phyloP scores from a whole-genome alignment of 495 filamentous ascomycete genomes.

The Trichocladium antarcticum region DNA sequence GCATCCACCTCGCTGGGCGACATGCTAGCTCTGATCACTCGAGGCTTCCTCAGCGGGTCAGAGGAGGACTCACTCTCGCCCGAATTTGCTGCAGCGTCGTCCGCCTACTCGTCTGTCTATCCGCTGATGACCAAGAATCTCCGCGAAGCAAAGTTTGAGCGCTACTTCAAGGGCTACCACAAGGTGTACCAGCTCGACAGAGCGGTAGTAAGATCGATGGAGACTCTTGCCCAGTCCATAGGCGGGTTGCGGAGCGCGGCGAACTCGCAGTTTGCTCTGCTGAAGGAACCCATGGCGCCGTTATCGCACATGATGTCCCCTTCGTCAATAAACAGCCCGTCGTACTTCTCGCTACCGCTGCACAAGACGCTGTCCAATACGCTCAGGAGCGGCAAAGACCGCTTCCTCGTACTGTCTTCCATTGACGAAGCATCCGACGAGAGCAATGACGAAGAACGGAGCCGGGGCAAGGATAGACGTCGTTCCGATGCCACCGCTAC shows the following conservation, averaged over 20 bases:
- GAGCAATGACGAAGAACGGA: slow-evolving; percentile 38
- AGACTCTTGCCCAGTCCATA: slow-evolving; percentile 78
- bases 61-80: slow-evolving; percentile 60
- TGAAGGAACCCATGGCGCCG: slow-evolving; percentile 46
- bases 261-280: slow-evolving; percentile 72
- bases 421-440: slow-evolving; percentile 61
- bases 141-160: slow-evolving; percentile 80
- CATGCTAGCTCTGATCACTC: slow-evolving; percentile 72
- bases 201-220: slow-evolving; percentile 71
- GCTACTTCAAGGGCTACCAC: slow-evolving; percentile 75
- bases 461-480: not conserved
- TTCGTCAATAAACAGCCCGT: not conserved
- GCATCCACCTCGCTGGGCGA: slow-evolving; percentile 66
- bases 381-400: slow-evolving; percentile 21
- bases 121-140: slow-evolving; percentile 66
- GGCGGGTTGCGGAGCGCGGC: slow-evolving; percentile 87
- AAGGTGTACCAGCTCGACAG: slow-evolving; percentile 69
- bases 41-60: slow-evolving; percentile 73
- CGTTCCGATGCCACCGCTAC: slow-evolving; percentile 12
- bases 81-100: slow-evolving; percentile 53
- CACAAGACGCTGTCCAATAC: slow-evolving; percentile 24
- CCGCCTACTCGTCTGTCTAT: slow-evolving; percentile 58
- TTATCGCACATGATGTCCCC: slow-evolving; percentile 23
- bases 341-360: slow-evolving; percentile 24
- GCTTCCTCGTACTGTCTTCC: slow-evolving; percentile 39